Conservation (phyloP, 352 stramenopile genomes). For the Nothophytophthora sp. region DNA sequence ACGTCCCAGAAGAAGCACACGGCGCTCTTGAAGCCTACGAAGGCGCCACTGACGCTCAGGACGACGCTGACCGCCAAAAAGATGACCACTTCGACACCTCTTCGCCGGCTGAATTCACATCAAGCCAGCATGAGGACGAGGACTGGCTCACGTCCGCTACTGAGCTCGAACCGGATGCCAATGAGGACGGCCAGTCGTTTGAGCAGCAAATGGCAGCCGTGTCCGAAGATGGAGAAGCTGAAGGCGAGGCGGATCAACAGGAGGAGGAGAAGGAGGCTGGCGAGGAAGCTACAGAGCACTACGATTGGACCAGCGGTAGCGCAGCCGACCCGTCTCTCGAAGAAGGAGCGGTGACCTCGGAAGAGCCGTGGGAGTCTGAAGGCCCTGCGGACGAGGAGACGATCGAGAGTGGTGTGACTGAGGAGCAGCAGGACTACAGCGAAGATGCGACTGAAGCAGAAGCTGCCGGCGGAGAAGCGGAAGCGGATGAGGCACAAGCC, state of each 20-base stretch:
- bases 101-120: not conserved
- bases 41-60: not conserved
- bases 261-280: too few relatives aligned
- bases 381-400: conserved; percentile 9
- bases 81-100: not conserved
- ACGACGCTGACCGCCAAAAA: not conserved
- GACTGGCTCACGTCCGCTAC: conserved; percentile 18
- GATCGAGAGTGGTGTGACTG: conserved; percentile 1
- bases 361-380: conserved; percentile 4
- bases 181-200: conserved; percentile 12
- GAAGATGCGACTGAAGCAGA: conserved; percentile 2
- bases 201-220: conserved; percentile 18
- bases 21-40: not conserved
- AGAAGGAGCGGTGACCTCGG: conserved; percentile 3
- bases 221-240: conserved; percentile 17
- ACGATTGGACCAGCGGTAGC: conserved; percentile 9
- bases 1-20: not conserved
- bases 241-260: not conserved
- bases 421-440: conserved; percentile 8
- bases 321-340: not conserved
- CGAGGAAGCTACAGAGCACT: not conserved
- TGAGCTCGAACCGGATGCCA: conserved; percentile 1
- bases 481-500: conserved; percentile 7
- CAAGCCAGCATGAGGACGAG: conserved; percentile 7
- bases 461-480: conserved; percentile 7